Evolutionary conservation across 805 yeast species (phyloP).

Genomic region (Tetrapisispora nanseiensis): DNA sequence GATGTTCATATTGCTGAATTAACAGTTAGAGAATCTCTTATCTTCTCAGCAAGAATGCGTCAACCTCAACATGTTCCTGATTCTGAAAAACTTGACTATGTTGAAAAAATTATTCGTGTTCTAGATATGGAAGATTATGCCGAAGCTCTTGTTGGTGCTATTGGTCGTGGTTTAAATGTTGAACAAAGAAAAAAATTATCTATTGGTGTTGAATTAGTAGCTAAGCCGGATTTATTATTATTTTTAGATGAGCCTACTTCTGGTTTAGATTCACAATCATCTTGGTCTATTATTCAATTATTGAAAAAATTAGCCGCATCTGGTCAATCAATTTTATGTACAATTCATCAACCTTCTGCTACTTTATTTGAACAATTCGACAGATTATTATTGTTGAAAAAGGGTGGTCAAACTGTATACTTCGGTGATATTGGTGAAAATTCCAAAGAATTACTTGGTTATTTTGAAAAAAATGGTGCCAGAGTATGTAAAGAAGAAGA

Average conservation of each 20-base stretch:
- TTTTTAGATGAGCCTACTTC: slow-evolving; percentile 47
- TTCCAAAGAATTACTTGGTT: slow-evolving; percentile 43
- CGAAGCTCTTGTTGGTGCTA: slow-evolving; percentile 41
- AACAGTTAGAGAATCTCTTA: slow-evolving; percentile 31
- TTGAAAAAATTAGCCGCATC: slow-evolving; percentile 36
- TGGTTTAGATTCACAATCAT: slow-evolving; percentile 43
- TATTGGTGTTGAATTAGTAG: slow-evolving; percentile 39
- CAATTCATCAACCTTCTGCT: slow-evolving; percentile 50
- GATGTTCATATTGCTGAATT: slow-evolving; percentile 38
- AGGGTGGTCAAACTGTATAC: slow-evolving; percentile 41
- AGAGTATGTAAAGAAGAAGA: slow-evolving; percentile 41
- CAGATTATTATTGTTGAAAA: slow-evolving; percentile 37
- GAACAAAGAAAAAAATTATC: slow-evolving; percentile 37
- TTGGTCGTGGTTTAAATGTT: slow-evolving; percentile 35
- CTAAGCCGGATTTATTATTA: slow-evolving; percentile 37
- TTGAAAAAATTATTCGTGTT: slow-evolving; percentile 40
- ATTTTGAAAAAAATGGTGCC: slow-evolving; percentile 61
- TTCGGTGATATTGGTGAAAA: slow-evolving; percentile 27
- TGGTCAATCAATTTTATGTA: slow-evolving; percentile 45
- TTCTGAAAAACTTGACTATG: slow-evolving; percentile 36
- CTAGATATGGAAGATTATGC: slow-evolving; percentile 45
- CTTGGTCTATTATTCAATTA: slow-evolving; percentile 41
- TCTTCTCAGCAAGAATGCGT: slow-evolving; percentile 41
- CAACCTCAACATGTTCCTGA: slow-evolving; percentile 38
- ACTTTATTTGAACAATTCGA: slow-evolving; percentile 40